Percentiles rank a stretch among this genome's conserved stretches.
Evolutionary conservation across 306 rosid genomes (phyloP).

Genomic region (Erythrophleum fordii): DNA sequence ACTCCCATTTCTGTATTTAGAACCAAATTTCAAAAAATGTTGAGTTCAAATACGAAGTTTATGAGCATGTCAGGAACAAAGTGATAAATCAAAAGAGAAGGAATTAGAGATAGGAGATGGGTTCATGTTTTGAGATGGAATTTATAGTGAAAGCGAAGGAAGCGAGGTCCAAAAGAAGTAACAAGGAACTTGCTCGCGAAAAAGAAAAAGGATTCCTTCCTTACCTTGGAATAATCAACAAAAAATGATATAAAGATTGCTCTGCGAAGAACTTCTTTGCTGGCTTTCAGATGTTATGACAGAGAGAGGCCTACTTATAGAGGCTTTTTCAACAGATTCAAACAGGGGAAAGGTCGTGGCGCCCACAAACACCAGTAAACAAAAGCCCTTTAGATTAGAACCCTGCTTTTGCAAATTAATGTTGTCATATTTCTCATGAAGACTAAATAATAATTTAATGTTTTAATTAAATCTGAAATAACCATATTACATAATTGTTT

Average conservation of each 20-base stretch:
- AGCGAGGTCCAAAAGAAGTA: slow-evolving; percentile 47
- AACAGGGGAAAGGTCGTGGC: slow-evolving; percentile 43
- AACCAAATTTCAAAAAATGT: not conserved
- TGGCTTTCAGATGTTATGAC: slow-evolving; percentile 38
- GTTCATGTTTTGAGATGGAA: slow-evolving; percentile 12
- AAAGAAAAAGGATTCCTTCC: slow-evolving; percentile 56
- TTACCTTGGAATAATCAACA: slow-evolving; percentile 52
- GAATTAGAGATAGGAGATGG: not conserved
- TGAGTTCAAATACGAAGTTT: not conserved
- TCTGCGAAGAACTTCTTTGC: slow-evolving; percentile 29
- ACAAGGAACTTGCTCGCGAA: slow-evolving; percentile 51
- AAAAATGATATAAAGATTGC: slow-evolving; percentile 30
- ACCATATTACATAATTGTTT: too few species aligned
- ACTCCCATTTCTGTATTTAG: slow-evolving; percentile 65
- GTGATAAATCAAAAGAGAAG: not conserved
- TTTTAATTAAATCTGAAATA: not conserved
- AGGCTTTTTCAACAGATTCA: slow-evolving; percentile 40
- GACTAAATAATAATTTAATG: too few species aligned
- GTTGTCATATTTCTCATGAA: not conserved
- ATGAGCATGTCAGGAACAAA: not conserved
- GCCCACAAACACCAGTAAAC: slow-evolving; percentile 26
- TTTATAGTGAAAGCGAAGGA: slow-evolving; percentile 11
- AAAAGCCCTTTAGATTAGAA: not conserved
- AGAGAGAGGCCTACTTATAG: slow-evolving; percentile 36
- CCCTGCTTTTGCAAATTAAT: not conserved